Evolutionary conservation across 306 rosid genomes (phyloP).

Genomic region (Sicyos baderoa): DNA sequence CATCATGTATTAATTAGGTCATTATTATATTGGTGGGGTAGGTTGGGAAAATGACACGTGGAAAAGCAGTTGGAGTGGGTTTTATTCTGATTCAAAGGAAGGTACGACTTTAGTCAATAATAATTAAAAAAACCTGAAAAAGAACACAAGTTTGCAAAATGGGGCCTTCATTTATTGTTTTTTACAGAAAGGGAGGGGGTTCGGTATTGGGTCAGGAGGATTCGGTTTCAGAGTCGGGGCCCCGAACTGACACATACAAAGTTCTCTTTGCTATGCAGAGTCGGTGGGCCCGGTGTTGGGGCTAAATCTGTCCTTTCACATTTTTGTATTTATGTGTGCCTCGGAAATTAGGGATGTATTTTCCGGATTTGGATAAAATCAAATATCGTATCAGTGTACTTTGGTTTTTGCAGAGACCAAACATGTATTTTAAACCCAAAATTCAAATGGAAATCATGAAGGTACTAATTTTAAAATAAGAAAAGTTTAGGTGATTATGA

Average conservation of each 20-base stretch:
- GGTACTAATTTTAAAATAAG: no score
- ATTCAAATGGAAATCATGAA: no score
- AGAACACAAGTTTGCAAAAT: not conserved
- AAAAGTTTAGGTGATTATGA: no score
- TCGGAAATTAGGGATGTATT: no score
- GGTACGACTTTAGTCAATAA: not conserved
- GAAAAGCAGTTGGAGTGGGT: not conserved
- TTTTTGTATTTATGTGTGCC: not conserved
- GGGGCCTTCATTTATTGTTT: not conserved
- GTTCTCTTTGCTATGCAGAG: not conserved
- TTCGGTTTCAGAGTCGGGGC: not conserved
- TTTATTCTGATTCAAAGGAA: not conserved
- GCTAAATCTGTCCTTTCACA: not conserved
- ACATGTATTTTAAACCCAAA: no score
- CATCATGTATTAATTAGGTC: not conserved
- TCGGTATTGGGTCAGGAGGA: not conserved
- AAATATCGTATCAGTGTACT: not conserved
- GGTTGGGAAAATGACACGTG: not conserved
- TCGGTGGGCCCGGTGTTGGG: not conserved
- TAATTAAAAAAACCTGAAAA: constrained; percentile 1
- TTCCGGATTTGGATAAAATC: no score
- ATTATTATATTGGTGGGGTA: not conserved
- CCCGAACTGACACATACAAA: constrained; percentile 11
- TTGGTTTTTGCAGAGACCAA: not conserved
- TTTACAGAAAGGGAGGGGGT: not conserved